These are phyloP conservation scores for Ceratocystis alfenasii DNA, from an alignment of 2,329 filamentous ascomycete genomes.

Conservation along the genomic window DNA sequence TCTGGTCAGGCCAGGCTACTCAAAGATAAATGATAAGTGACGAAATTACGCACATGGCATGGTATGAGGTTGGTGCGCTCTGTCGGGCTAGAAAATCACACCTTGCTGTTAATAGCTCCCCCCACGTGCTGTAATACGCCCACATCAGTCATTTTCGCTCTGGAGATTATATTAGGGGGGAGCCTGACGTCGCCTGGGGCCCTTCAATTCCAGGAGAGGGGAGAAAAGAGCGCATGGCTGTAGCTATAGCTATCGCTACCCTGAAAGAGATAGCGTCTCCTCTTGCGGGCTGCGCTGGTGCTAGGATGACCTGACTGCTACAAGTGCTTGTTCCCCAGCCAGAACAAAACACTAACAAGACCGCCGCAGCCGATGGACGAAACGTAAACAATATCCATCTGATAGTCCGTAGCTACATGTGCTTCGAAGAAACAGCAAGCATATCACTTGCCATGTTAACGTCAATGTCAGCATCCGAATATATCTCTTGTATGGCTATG, in stretches of 20 bases:
- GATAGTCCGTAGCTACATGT: background rate
- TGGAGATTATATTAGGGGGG: no score
- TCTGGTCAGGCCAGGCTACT: background rate
- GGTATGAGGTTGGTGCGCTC: background rate
- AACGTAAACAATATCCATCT: background rate
- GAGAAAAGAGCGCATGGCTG: no score
- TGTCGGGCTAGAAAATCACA: slow-evolving; percentile 3
- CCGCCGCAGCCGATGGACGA: no score
- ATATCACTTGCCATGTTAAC: background rate
- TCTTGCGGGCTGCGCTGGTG: no score
- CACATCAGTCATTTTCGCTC: background rate
- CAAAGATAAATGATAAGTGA: slow-evolving; percentile 1
- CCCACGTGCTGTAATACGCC: background rate
- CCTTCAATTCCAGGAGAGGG: no score
- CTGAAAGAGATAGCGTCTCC: no score
- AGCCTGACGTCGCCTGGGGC: no score
- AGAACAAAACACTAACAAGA: no score
- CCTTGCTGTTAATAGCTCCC: background rate
- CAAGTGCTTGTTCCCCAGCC: no score
- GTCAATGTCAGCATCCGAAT: background rate
- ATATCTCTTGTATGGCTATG: background rate
- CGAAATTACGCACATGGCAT: background rate
- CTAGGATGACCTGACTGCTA: no score
- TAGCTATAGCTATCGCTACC: no score
- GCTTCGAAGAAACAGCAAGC: background rate